phyloP scores from a whole-genome alignment of 805 yeast genomes.

The Saturnispora besseyi region DNA sequence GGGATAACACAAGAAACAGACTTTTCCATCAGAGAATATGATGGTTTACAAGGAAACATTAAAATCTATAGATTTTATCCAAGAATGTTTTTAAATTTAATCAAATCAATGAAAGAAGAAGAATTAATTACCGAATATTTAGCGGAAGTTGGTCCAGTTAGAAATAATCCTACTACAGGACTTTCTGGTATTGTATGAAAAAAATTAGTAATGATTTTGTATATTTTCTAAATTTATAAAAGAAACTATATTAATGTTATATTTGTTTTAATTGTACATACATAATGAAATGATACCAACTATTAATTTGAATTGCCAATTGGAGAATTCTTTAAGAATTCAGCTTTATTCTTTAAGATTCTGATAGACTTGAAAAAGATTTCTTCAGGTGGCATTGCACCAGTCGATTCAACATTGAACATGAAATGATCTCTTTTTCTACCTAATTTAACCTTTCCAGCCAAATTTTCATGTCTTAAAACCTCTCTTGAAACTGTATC shows the following conservation, averaged over 20 bases:
- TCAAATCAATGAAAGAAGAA: conserved; percentile 15
- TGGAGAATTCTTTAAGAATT: conserved; percentile 69
- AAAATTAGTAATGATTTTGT: too few relatives aligned
- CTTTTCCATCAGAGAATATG: conserved; percentile 18
- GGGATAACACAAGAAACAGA: neutral
- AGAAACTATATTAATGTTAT: neutral
- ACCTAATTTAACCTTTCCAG: conserved; percentile 83
- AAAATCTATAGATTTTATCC: conserved; percentile 31
- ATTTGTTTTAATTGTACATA: conserved; percentile 1
- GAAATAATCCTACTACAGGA: neutral
- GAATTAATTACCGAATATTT: conserved; percentile 8
- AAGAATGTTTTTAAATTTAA: conserved; percentile 17
- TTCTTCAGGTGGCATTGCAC: conserved; percentile 96
- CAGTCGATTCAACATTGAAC: conserved; percentile 89
- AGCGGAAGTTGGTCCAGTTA: conserved; percentile 1
- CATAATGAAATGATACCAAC: neutral
- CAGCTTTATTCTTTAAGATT: conserved; percentile 77
- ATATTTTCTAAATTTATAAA: neutral
- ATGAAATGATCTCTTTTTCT: conserved; percentile 88
- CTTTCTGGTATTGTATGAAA: neutral
- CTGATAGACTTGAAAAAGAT: conserved; percentile 86
- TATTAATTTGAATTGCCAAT: conserved; percentile 36
- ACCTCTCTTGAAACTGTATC: conserved; percentile 98
- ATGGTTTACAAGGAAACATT: conserved; percentile 39
- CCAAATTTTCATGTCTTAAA: conserved; percentile 83